Base-by-base conservation (phyloP, 2,329 filamentous ascomycete genomes). In the Cercospora zeae-maydis region DNA sequence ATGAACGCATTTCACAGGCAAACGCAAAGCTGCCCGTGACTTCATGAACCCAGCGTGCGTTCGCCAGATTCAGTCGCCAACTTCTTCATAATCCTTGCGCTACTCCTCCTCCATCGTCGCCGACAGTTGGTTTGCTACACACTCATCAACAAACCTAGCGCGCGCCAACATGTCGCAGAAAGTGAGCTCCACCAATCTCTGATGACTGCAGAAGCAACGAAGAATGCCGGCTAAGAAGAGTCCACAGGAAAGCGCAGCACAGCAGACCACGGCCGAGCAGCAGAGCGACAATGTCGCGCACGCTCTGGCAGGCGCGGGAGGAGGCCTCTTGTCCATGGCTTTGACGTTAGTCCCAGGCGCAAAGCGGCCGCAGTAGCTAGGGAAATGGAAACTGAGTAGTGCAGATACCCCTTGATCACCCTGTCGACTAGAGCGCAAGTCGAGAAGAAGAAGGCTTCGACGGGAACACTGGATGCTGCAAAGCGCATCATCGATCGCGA, bases 271-370 rank as follows among this genome's bases (percentile, higher is more conserved):
- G 70, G 84, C 86, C 52, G 80, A 89, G 51, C 91, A 93, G 66
- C 92, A 96, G 74, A 95, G 93, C 75, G 93, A 98, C 83, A 97
- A 97, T 82, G 92, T 98, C 75, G 92, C 93, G 62, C 93, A 98
- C 80, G 93, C 93, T 65, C 86, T 98, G 63, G 91, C 93, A 61
- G 93, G 93, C 69, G 91, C 93, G 56, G 95, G 95, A 70, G 95
- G 95, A 70, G 95, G 95, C 64, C 88, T 99, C 62, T 81, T 98
- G 63, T 96, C 95, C 70, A 99, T 98, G 92, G 86, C 93, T 71
- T 80, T 99, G 78, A 99, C 95, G 87, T 96, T 85, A 67, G 83
- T 67, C 52, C 45, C 47, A 24, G 34, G 56, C 58, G 53, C 27
- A 55, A 52, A 51, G 60, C 49, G 37, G 6, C 30, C 34, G 47